Evolutionary conservation across 306 rosid species (phyloP).

Genomic region (Cicer pinnatifidum): DNA sequence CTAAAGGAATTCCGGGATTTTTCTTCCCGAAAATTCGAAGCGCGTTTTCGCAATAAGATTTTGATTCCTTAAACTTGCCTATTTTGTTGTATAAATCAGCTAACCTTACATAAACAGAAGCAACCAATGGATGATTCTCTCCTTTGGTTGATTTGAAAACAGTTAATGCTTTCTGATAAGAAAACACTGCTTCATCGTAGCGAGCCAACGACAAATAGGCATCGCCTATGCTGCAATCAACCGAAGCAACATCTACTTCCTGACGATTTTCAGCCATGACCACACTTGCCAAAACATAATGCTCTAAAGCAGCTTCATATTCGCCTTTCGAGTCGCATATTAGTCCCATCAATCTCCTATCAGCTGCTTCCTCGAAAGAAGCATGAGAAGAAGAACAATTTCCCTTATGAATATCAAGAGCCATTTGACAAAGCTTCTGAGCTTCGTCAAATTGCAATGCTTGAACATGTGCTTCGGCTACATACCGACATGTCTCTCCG

Average conservation of each 20-base stretch:
- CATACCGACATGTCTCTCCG: constrained; percentile 79
- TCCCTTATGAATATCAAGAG: constrained; percentile 72
- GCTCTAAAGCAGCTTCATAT: constrained; percentile 81
- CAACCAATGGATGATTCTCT: constrained; percentile 75
- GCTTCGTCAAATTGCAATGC: constrained; percentile 89
- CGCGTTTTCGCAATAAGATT: constrained; percentile 77
- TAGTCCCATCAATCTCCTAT: constrained; percentile 85
- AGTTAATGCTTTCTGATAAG: constrained; percentile 77
- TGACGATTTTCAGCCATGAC: constrained; percentile 70
- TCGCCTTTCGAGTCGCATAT: constrained; percentile 85
- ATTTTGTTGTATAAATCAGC: constrained; percentile 81
- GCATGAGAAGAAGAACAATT: constrained; percentile 57
- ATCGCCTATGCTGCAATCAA: constrained; percentile 86
- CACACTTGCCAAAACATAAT: constrained; percentile 81
- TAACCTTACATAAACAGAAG: constrained; percentile 75
- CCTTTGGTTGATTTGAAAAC: constrained; percentile 77
- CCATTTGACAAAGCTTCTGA: constrained; percentile 71
- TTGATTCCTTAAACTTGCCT: constrained; percentile 81
- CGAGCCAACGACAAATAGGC: constrained; percentile 72
- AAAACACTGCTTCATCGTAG: constrained; percentile 75
- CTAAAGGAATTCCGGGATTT: constrained; percentile 61
- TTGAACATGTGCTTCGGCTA: constrained; percentile 88
- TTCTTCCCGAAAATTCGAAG: constrained; percentile 65
- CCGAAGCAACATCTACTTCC: constrained; percentile 66
- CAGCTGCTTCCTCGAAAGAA: constrained; percentile 81